Evolutionary conservation across 1,284 basidiomycete species (phyloP), one percentile per base, ranked within the genome.

Genomic region (Ganoderma lucidum): DNA sequence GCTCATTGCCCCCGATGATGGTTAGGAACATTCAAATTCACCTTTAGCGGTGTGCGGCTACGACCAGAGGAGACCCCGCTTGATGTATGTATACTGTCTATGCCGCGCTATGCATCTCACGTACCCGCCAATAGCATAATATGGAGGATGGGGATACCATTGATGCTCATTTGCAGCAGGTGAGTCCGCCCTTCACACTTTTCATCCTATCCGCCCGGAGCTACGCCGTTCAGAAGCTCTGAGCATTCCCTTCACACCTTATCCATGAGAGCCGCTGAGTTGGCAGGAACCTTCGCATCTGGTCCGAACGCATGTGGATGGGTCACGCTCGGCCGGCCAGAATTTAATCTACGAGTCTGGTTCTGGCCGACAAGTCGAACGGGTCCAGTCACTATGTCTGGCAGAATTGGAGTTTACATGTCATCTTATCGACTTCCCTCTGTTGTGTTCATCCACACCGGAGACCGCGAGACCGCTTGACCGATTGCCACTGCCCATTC

Each of bases 121-220:
- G 58, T 6, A 55, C n/a, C 30, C 10, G 23, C 15, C 41, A 23
- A 10, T 63, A 89, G 87, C 74, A 85, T 56, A 82, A 78, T 1
- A 86, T 90, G 85, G 87, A 88, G 72, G 86, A 88, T 66, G 86
- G 85, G 6, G 88, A 89, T 74, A 80, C 82, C 64, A 84, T 89
- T 62, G 88, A 90, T 75, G 87, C 87, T 4, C 83, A 85, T 74
- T 75, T 89, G 62, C 81, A 83, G 69, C 88, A 90, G 82, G 87
- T 86, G 65, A 35, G 82, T 76, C 45, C 6, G 9, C 41, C 6
- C 17, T 45, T 45, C 44, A 19, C 28, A 4, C 28, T 5, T 9
- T 30, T 5, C 28, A 8, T 30, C 51, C 51, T 14, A 30, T 55
- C 17, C 44, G 19, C 12, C 51, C 28, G 3, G 9, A 55, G 28